Base-by-base conservation (phyloP, 352 stramenopile genomes). In the Phytopythium mirpurense region DNA sequence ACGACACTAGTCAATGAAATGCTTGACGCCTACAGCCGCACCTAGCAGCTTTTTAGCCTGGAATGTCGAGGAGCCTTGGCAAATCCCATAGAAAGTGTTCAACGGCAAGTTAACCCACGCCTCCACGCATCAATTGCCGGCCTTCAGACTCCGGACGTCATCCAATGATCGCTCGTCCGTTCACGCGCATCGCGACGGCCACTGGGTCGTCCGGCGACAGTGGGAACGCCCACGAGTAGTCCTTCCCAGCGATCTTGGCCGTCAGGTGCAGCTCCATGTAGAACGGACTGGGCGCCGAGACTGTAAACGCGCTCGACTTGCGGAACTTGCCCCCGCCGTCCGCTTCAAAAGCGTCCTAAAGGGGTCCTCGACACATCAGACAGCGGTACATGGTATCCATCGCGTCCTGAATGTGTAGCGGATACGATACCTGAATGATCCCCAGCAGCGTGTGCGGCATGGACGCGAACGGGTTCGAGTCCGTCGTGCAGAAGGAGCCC, bases 301-400 rank as follows among this genome's bases (percentile, higher is more conserved):
- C 24, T 5, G 1, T 23, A 21, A 50, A 50, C 24, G 43, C 9
- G 19, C 24, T 50, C 43, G 43, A 34, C 14, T 16, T 14, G 18
- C 31, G 24, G 18, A 37, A 37, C 26, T 50, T 50, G 43, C 43
- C 37, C 24, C 37, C 43, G 15, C 43, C 31, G 18, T 32, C 43
- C 24, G 26, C 43, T 32, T 50, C 43, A 21, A 50, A 50, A 12
- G 43, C 26, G 43, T 50, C 43, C 43, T 50, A n/a, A n/a, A n/a
- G n/a, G n/a, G n/a, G n/a, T n/a, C n/a, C n/a, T n/a, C n/a, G n/a
- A n/a, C n/a, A n/a, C n/a, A n/a, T n/a, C n/a, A n/a, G n/a, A n/a
- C n/a, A n/a, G n/a, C n/a, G n/a, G n/a, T n/a, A n/a, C n/a, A n/a
- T n/a, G n/a, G n/a, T n/a, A n/a, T n/a, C n/a, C n/a, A n/a, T n/a